phyloP scores from a whole-genome alignment of 441 rosid genomes.

The Metrosideros polymorpha region DNA sequence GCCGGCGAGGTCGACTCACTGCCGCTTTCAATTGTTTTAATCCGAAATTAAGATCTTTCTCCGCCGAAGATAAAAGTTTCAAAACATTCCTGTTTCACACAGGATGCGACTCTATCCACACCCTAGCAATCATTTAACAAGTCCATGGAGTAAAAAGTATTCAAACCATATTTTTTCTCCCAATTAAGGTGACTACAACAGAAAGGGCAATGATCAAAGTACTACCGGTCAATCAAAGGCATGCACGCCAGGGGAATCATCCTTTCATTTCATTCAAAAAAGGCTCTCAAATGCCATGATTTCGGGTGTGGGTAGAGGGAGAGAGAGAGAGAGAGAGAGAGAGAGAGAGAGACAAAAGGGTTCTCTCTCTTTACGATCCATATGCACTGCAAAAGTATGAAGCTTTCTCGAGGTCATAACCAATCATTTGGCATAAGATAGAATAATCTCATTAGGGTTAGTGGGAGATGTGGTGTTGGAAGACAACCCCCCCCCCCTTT shows the following conservation, averaged over 20 bases:
- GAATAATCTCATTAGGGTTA: not conserved
- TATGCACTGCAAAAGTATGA: not conserved
- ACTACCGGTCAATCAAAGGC: not conserved
- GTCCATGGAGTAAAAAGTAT: not conserved
- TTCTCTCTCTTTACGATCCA: not conserved
- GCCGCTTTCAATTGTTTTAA: not conserved
- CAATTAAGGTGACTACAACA: not conserved
- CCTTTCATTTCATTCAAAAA: not conserved
- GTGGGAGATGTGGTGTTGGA: conserved; percentile 10
- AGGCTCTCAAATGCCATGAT: not conserved
- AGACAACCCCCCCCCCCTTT: conserved; percentile 1
- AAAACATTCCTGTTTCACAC: not conserved
- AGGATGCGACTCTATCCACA: not conserved
- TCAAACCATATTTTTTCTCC: not conserved
- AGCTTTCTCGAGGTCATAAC: conserved; percentile 6
- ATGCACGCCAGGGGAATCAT: not conserved
- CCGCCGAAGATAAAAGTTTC: not conserved
- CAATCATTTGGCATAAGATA: conserved; percentile 33
- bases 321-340: not conserved
- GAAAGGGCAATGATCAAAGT: not conserved
- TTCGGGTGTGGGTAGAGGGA: not conserved
- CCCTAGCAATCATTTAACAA: not conserved
- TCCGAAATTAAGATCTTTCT: not conserved
- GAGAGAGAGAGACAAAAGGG: not conserved
- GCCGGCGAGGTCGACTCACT: not conserved